These are phyloP conservation scores for Hamigera avellanea DNA, from an alignment of 495 filamentous ascomycete genomes.

Conservation along the genomic window DNA sequence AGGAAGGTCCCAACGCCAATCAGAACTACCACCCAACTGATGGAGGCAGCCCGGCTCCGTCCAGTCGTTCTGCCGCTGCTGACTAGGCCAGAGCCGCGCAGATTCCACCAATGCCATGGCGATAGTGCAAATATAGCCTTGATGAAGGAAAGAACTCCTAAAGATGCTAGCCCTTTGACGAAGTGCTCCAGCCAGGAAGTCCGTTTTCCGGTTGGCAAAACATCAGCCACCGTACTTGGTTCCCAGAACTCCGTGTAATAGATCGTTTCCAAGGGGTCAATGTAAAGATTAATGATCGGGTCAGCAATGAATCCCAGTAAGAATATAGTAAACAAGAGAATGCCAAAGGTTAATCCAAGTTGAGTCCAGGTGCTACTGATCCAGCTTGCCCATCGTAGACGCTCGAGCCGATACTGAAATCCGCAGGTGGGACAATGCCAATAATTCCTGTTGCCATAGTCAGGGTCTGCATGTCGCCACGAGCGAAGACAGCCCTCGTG, in stretches of 20 bases:
- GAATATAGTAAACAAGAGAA: conserved; percentile 62
- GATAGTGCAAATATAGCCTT: conserved; percentile 66
- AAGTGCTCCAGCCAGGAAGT: conserved; percentile 70
- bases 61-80: conserved; percentile 48
- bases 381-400: conserved; percentile 64
- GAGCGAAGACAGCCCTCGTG: conserved; percentile 85
- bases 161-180: conserved; percentile 69
- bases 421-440: conserved; percentile 85
- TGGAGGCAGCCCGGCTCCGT: conserved; percentile 56
- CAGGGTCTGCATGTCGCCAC: conserved; percentile 70
- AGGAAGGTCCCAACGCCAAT: conserved; percentile 76
- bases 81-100: conserved; percentile 42
- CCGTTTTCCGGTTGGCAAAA: conserved; percentile 30
- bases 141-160: conserved; percentile 76
- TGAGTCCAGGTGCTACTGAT: conserved; percentile 57
- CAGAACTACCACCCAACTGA: conserved; percentile 67
- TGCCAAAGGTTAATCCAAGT: conserved; percentile 51
- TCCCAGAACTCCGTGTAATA: conserved; percentile 26
- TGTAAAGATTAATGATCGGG: conserved; percentile 79
- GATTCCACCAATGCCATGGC: conserved; percentile 65
- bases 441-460: conserved; percentile 54
- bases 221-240: conserved; percentile 20
- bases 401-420: conserved; percentile 71
- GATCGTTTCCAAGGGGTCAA: conserved; percentile 55
- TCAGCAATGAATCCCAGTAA: conserved; percentile 83